Conservation (phyloP, 495 filamentous ascomycete species). For the Pyronema domesticum region DNA sequence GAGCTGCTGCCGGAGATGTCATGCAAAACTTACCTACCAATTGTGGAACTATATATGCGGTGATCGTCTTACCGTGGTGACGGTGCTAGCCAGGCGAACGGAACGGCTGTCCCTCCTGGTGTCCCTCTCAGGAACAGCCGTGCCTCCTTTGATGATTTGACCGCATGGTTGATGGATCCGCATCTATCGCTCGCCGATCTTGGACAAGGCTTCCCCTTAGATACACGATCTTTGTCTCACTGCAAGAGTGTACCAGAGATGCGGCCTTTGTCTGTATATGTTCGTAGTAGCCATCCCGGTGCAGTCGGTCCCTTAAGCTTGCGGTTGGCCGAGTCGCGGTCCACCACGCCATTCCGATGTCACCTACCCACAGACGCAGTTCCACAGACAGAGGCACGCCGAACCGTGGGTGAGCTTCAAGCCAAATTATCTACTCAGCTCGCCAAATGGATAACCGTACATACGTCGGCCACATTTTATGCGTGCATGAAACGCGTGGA, state of each 20-base stretch:
- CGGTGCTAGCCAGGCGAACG: no score
- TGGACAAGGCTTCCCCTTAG: not conserved
- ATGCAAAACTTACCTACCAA: no score
- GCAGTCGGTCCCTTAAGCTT: not conserved
- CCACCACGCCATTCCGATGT: not conserved
- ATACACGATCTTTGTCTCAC: not conserved
- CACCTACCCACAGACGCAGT: not conserved
- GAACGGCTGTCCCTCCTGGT: no score
- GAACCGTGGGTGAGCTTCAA: no score
- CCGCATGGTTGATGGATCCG: not conserved
- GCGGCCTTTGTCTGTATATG: not conserved
- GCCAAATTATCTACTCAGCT: no score
- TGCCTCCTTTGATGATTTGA: not conserved
- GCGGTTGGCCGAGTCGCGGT: not conserved
- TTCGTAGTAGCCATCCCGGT: not conserved
- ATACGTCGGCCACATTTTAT: no score
- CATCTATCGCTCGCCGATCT: not conserved
- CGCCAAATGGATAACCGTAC: no score
- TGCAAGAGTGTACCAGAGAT: not conserved
- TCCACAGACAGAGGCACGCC: not conserved
- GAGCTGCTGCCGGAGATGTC: no score
- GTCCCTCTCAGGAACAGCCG: no score
- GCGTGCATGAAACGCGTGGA: no score
- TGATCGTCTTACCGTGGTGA: no score
- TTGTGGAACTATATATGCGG: no score